phyloP scores from a whole-genome alignment of 2,329 filamentous ascomycete species.

The Thielaviopsis populi region DNA sequence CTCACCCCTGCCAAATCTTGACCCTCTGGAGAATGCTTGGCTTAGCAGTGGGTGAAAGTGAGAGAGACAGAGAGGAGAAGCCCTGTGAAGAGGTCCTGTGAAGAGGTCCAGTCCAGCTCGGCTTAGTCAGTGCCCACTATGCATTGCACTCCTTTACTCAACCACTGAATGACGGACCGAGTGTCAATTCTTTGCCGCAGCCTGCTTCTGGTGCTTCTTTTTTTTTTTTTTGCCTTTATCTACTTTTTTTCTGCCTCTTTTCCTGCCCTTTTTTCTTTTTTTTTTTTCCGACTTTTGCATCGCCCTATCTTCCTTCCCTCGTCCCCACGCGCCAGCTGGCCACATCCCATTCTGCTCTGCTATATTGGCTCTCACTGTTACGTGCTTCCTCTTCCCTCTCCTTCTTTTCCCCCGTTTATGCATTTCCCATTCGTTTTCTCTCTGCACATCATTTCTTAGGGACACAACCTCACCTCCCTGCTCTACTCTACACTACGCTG shows the following conservation, averaged over 20 bases:
- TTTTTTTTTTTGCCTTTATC: too few relatives aligned
- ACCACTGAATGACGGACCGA: not conserved
- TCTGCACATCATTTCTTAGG: not conserved
- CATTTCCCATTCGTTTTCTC: not conserved
- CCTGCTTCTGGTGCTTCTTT: too few relatives aligned
- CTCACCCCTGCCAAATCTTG: constrained; percentile 9
- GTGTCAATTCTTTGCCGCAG: not conserved
- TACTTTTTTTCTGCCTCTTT: too few relatives aligned
- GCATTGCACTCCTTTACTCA: not conserved
- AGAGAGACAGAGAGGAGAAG: not conserved
- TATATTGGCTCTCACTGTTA: not conserved
- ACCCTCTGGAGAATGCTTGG: constrained; percentile 11
- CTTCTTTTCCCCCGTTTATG: not conserved
- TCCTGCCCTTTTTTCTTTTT: too few relatives aligned
- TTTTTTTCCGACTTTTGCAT: constrained; percentile 5
- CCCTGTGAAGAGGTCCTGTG: too few relatives aligned
- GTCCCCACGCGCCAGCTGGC: constrained; percentile 12
- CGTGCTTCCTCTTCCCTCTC: not conserved
- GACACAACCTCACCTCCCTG: not conserved
- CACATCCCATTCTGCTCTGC: not conserved
- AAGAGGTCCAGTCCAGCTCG: not conserved
- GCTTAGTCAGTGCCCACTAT: constrained; percentile 4
- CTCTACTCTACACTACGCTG: not conserved
- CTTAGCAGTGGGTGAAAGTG: constrained; percentile 6
- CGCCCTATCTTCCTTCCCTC: not conserved